Percentiles rank a stretch among this genome's conserved stretches.
Conservation (phyloP, 345 rosid species). For the Arabidopsis arenosa region DNA sequence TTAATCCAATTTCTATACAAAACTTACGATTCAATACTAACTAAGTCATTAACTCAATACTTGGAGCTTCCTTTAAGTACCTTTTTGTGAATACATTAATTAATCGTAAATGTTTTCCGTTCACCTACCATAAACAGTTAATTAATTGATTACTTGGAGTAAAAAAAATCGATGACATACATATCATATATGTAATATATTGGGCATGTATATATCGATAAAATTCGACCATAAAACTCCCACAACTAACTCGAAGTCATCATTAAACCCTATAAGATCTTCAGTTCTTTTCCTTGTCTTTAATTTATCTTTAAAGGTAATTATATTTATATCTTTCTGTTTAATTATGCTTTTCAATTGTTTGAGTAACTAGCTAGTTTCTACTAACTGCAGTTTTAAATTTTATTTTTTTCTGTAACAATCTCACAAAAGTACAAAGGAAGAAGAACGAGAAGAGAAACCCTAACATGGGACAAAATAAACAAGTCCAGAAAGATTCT, state of each 20-base stretch:
- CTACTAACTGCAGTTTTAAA: background rate
- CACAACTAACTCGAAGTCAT: slow-evolving; percentile 39
- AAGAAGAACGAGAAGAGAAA: slow-evolving; percentile 24
- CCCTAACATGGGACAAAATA: slow-evolving; percentile 34
- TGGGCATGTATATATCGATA: slow-evolving; percentile 27
- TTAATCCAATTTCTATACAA: slow-evolving; percentile 4
- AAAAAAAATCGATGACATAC: slow-evolving; percentile 1
- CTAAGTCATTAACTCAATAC: slow-evolving; percentile 13
- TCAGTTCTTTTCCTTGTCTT: slow-evolving; percentile 19
- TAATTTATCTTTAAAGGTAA: slow-evolving; percentile 14
- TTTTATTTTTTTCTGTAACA: background rate
- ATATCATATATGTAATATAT: slow-evolving; percentile 11
- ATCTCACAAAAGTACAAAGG: slow-evolving; percentile 1
- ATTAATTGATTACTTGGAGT: slow-evolving; percentile 35
- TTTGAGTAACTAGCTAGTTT: background rate
- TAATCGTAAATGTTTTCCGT: slow-evolving; percentile 3
- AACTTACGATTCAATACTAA: background rate
- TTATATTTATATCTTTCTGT: background rate
- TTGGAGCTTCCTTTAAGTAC: slow-evolving; percentile 43
- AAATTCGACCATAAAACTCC: slow-evolving; percentile 30
- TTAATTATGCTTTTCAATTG: background rate
- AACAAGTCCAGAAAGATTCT: slow-evolving; percentile 33
- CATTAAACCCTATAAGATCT: slow-evolving; percentile 3
- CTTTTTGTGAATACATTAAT: slow-evolving; percentile 5
- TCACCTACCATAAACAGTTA: slow-evolving; percentile 33